phyloP scores from a whole-genome alignment of 768 basidiomycete genomes.

The Tremella fuciformis region DNA sequence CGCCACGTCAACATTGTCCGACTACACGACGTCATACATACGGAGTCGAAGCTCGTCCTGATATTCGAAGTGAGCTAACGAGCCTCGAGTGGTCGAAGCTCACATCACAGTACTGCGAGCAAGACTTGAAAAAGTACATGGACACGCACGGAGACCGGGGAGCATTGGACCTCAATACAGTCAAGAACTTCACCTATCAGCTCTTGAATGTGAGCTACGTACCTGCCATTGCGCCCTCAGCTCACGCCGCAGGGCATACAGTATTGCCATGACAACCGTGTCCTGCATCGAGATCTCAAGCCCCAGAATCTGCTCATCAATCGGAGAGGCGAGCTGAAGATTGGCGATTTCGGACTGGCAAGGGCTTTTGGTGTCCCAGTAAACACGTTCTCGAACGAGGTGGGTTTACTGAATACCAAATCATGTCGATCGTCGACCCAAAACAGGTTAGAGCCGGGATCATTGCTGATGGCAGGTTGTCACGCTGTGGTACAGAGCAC shows the following conservation, averaged over 20 bases:
- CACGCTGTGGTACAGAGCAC: constrained; percentile 97
- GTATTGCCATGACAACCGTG: constrained; percentile 97
- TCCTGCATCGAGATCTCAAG: constrained; percentile 94
- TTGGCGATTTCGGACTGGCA: constrained; percentile 96
- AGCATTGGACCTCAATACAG: constrained; percentile 79
- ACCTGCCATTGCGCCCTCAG: not conserved
- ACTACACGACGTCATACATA: constrained; percentile 97
- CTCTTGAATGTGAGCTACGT: constrained; percentile 63
- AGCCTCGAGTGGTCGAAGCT: not conserved
- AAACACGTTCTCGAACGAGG: constrained; percentile 97
- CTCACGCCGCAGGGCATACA: constrained; percentile 65
- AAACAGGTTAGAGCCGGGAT: not conserved
- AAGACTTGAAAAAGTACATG: constrained; percentile 99
- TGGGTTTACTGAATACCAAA: constrained; percentile 12
- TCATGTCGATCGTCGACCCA: too few species aligned
- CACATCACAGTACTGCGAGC: constrained; percentile 71
- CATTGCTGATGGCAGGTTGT: constrained; percentile 62
- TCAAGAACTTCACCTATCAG: constrained; percentile 97
- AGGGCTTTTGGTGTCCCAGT: constrained; percentile 98
- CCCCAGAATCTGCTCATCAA: constrained; percentile 98
- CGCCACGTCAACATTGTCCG: constrained; percentile 98
- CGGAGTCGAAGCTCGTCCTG: constrained; percentile 93
- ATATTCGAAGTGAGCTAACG: constrained; percentile 71
- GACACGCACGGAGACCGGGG: constrained; percentile 95
- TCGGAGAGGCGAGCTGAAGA: constrained; percentile 89